These are phyloP conservation scores for Hanseniaspora meyeri DNA, from an alignment of 805 yeast species.

Conservation along the genomic window DNA sequence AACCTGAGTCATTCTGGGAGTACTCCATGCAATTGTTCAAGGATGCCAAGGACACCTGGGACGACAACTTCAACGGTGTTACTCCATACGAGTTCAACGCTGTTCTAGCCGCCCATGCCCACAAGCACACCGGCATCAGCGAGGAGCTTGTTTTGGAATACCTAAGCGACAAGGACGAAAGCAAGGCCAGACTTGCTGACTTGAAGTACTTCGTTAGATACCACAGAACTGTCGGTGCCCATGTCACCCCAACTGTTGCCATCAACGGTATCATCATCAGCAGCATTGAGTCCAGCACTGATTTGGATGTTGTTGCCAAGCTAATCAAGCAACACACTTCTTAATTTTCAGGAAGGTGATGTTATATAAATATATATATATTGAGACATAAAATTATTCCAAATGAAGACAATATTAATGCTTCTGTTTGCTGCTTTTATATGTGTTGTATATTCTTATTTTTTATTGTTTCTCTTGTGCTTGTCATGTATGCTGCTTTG, in stretches of 20 bases:
- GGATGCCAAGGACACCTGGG: slow-evolving; percentile 38
- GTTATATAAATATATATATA: too few relatives aligned
- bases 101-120: slow-evolving; percentile 40
- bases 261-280: slow-evolving; percentile 54
- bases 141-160: slow-evolving; percentile 26
- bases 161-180: slow-evolving; percentile 20
- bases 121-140: slow-evolving; percentile 29
- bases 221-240: slow-evolving; percentile 66
- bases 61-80: slow-evolving; percentile 46
- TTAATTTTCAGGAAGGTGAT: background rate
- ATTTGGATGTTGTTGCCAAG: slow-evolving; percentile 30
- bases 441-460: too few relatives aligned
- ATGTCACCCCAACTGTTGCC: slow-evolving; percentile 71
- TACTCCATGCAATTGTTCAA: slow-evolving; percentile 46
- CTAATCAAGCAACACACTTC: slow-evolving; percentile 17
- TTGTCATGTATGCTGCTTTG: too few relatives aligned
- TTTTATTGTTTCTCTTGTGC: too few relatives aligned
- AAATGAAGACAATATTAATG: too few relatives aligned
- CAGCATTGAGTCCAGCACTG: slow-evolving; percentile 50
- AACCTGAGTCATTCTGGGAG: slow-evolving; percentile 44
- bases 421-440: too few relatives aligned
- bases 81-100: slow-evolving; percentile 46
- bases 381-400: too few relatives aligned
- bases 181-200: slow-evolving; percentile 36
- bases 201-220: slow-evolving; percentile 61